Conservation (phyloP, 306 rosid species). For the Cotoneaster glaucophyllus region DNA sequence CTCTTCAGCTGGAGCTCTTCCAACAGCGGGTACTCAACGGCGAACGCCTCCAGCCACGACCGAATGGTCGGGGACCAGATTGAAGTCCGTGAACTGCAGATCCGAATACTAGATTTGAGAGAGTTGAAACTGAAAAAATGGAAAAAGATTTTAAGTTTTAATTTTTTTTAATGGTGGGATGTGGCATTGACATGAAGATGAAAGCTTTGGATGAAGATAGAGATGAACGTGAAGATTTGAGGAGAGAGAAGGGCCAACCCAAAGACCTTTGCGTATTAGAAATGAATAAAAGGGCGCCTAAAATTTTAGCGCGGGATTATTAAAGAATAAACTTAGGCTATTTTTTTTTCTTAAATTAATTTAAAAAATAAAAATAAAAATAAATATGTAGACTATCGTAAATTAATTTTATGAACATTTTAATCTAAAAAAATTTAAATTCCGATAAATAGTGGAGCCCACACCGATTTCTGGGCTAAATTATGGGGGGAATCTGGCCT, state of each 20-base stretch:
- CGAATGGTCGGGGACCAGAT: conserved; percentile 66
- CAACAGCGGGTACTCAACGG: conserved; percentile 41
- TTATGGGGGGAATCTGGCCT: no score
- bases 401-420: no score
- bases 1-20: conserved; percentile 82
- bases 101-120: not conserved
- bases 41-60: conserved; percentile 60
- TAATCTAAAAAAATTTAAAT: no score
- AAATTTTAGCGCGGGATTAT: no score
- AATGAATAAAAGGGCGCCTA: no score
- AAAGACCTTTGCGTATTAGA: not conserved
- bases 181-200: not conserved
- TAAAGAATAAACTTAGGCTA: no score
- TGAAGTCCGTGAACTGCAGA: conserved; percentile 53
- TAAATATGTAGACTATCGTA: no score
- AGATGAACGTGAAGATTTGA: not conserved
- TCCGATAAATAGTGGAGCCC: no score
- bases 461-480: no score
- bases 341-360: no score
- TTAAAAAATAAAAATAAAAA: no score
- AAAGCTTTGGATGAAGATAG: no score
- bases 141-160: not conserved
- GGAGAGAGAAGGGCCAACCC: not conserved
- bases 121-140: not conserved
- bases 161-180: not conserved